Conservation (phyloP, 768 basidiomycete species). For the Tylopilus subfusipes region DNA sequence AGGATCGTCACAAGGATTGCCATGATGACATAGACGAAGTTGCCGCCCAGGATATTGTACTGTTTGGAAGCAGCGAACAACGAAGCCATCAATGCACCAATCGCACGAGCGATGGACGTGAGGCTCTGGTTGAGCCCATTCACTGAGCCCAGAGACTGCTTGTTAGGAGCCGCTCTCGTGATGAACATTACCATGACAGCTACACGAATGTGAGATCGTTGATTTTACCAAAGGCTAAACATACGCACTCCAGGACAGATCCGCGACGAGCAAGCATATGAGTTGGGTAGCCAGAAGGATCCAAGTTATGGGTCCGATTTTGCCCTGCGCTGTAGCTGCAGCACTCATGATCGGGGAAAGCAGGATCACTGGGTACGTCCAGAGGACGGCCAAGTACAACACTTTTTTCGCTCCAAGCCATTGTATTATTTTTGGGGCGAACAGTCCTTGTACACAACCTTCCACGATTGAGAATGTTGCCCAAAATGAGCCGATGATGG, state of each 20-base stretch:
- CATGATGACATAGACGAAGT: slow-evolving; percentile 47
- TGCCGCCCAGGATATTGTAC: too few species aligned
- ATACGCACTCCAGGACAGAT: slow-evolving; percentile 41
- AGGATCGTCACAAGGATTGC: slow-evolving; percentile 24
- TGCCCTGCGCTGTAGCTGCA: slow-evolving; percentile 30
- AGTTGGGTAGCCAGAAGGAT: too few species aligned
- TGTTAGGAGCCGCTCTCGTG: slow-evolving; percentile 50
- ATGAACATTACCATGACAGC: slow-evolving; percentile 53
- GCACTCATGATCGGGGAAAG: slow-evolving; percentile 45
- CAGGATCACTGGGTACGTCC: slow-evolving; percentile 38
- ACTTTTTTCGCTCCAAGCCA: slow-evolving; percentile 40
- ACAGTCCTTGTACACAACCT: slow-evolving; percentile 39
- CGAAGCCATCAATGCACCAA: slow-evolving; percentile 46
- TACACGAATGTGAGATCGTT: slow-evolving; percentile 4
- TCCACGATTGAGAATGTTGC: slow-evolving; percentile 35
- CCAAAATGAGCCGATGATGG: slow-evolving; percentile 31
- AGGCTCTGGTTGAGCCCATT: too few species aligned
- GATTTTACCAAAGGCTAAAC: background rate
- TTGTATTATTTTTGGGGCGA: slow-evolving; percentile 39
- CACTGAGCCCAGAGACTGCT: too few species aligned
- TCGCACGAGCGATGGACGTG: too few species aligned
- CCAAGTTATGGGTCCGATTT: slow-evolving; percentile 37
- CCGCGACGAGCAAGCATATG: slow-evolving; percentile 31
- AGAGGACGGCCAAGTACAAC: too few species aligned
- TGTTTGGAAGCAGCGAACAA: slow-evolving; percentile 51